A percentile compares a stretch with the other conserved stretches of the same genome.
These are phyloP conservation scores for Coprinopsis sp. DNA, from an alignment of 768 basidiomycete genomes.

Conservation along the genomic window DNA sequence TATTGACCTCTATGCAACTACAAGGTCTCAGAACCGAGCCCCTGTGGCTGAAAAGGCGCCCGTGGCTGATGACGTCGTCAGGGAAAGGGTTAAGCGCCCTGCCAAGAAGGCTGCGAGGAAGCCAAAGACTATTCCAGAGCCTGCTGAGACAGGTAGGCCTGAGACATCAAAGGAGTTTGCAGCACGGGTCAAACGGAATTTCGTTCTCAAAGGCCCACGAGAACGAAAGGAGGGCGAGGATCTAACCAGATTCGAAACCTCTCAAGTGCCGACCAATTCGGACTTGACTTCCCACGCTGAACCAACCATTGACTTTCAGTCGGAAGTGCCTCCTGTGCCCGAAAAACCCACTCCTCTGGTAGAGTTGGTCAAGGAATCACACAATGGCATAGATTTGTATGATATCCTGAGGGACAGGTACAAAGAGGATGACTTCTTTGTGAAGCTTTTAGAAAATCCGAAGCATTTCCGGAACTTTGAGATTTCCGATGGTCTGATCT, in stretches of 20 bases:
- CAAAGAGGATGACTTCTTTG: slow-evolving; percentile 14
- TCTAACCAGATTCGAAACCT: no score
- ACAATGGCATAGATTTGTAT: slow-evolving; percentile 7
- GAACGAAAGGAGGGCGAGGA: slow-evolving; percentile 3
- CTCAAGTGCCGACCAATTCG: no score
- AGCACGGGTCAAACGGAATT: neutral
- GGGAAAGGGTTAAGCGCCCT: no score
- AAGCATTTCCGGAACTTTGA: slow-evolving; percentile 17
- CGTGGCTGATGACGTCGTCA: no score
- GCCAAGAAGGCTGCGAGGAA: neutral
- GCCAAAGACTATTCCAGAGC: neutral
- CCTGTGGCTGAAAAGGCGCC: no score
- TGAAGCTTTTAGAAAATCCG: slow-evolving; percentile 14
- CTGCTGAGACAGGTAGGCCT: neutral
- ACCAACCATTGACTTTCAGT: no score
- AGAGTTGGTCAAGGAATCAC: no score
- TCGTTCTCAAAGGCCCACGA: slow-evolving; percentile 1
- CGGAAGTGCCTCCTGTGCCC: no score
- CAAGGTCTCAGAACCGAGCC: no score
- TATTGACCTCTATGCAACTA: no score
- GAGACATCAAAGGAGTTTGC: slow-evolving; percentile 3
- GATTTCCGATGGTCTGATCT: slow-evolving; percentile 17
- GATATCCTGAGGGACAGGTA: slow-evolving; percentile 12
- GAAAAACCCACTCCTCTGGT: no score
- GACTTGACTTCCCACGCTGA: no score